Conservation (phyloP, 768 basidiomycete species). For the Tylopilus sp. region DNA sequence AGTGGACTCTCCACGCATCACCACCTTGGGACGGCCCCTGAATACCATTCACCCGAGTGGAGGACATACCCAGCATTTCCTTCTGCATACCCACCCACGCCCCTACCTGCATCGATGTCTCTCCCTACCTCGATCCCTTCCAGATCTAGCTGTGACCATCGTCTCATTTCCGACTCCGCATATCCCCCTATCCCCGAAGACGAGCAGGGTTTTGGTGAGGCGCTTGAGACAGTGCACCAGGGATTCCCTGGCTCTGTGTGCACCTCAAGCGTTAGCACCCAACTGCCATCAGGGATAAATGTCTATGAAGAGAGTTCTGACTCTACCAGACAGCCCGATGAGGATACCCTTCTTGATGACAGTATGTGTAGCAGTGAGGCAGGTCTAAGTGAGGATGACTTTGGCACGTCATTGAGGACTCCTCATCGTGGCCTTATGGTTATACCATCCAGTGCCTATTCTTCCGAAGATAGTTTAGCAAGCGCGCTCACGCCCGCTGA, state of each 20-base stretch:
- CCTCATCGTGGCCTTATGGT: constrained; percentile 39
- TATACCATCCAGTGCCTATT: constrained; percentile 19
- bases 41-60: constrained; percentile 59
- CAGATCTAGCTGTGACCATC: constrained; percentile 1
- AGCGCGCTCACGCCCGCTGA: constrained; percentile 39
- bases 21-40: constrained; percentile 27
- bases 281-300: constrained; percentile 40
- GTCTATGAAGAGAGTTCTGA: constrained; percentile 1
- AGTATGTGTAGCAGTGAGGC: constrained; percentile 27
- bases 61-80: constrained; percentile 71
- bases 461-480: constrained; percentile 26
- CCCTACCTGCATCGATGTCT: constrained; percentile 40
- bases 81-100: constrained; percentile 74
- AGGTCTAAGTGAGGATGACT: constrained; percentile 47
- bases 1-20: constrained; percentile 7
- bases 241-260: constrained; percentile 55
- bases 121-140: constrained; percentile 24
- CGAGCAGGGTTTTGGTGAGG: constrained; percentile 62
- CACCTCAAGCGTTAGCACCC: constrained; percentile 57
- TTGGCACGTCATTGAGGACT: constrained; percentile 65
- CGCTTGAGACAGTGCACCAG: constrained; percentile 67
- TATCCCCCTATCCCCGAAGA: constrained; percentile 40
- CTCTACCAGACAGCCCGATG: constrained; percentile 9
- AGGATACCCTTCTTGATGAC: constrained; percentile 22
- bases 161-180: constrained; percentile 7